phyloP scores from a whole-genome alignment of 306 rosid species.

The Dalbergia oliveri region DNA sequence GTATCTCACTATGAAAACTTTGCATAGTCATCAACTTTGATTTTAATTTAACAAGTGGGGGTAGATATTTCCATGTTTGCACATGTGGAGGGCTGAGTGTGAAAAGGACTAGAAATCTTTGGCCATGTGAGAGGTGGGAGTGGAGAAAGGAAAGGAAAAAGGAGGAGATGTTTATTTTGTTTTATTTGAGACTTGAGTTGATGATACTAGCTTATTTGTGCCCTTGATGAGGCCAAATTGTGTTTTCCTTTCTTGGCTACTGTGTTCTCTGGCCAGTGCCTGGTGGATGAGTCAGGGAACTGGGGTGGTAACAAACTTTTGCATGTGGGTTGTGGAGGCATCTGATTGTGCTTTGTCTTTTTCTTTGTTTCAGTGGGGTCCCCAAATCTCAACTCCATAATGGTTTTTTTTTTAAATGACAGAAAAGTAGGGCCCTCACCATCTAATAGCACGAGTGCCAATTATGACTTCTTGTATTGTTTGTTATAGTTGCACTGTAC shows the following conservation, averaged over 20 bases:
- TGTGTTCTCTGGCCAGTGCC: constrained; percentile 26
- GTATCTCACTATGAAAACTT: constrained; percentile 46
- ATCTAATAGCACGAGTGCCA: constrained; percentile 3
- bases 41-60: constrained; percentile 32
- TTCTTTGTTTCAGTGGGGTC: constrained; percentile 46
- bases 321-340: constrained; percentile 56
- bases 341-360: constrained; percentile 50
- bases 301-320: constrained; percentile 52
- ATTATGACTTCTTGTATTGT: not conserved
- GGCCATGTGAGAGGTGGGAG: constrained; percentile 56
- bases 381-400: constrained; percentile 38
- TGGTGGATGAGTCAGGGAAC: constrained; percentile 45
- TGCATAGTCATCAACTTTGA: constrained; percentile 17
- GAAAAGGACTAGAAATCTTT: constrained; percentile 51
- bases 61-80: constrained; percentile 54
- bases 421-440: constrained; percentile 25
- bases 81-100: constrained; percentile 48
- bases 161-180: constrained; percentile 43
- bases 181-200: constrained; percentile 15
- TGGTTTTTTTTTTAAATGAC: constrained; percentile 44
- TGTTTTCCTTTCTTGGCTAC: constrained; percentile 30
- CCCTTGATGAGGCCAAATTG: constrained; percentile 34
- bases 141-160: constrained; percentile 23
- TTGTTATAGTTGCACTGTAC: not conserved
- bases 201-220: not conserved